Conservation (phyloP, 805 yeast genomes). For the Pichia californica region DNA sequence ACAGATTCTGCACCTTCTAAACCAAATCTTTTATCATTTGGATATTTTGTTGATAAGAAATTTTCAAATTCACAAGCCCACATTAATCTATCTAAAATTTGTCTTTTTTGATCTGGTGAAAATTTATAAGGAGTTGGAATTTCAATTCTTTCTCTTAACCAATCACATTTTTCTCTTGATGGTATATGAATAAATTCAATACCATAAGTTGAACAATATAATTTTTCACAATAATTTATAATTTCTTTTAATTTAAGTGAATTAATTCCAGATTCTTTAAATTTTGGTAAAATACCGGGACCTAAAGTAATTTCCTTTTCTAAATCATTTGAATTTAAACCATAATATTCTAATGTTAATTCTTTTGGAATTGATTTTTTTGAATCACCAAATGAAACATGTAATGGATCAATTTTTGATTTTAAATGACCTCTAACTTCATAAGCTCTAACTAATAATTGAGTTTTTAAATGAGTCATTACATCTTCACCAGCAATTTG, state of each 20-base stretch:
- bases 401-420: conserved; percentile 94
- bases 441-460: conserved; percentile 93
- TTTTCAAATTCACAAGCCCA: conserved; percentile 95
- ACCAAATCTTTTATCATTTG: conserved; percentile 98
- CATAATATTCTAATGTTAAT: conserved; percentile 86
- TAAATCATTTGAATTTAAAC: conserved; percentile 81
- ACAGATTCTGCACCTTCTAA: conserved; percentile 97
- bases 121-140: conserved; percentile 82
- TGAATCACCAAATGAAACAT: conserved; percentile 76
- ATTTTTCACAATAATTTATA: conserved; percentile 67
- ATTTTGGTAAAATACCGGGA: conserved; percentile 95
- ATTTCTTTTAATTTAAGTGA: conserved; percentile 74
- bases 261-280: conserved; percentile 54
- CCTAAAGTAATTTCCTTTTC: conserved; percentile 83
- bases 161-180: conserved; percentile 90
- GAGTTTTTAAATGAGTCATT: conserved; percentile 86
- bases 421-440: conserved; percentile 98
- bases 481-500: conserved; percentile 56
- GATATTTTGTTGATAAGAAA: conserved; percentile 91
- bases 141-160: conserved; percentile 96
- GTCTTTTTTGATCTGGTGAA: conserved; percentile 86
- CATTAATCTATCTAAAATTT: conserved; percentile 89
- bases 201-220: conserved; percentile 87
- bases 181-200: conserved; percentile 96
- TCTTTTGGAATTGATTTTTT: conserved; percentile 62